phyloP scores from a whole-genome alignment of 1,284 basidiomycete species.

The Trametes polyzona region DNA sequence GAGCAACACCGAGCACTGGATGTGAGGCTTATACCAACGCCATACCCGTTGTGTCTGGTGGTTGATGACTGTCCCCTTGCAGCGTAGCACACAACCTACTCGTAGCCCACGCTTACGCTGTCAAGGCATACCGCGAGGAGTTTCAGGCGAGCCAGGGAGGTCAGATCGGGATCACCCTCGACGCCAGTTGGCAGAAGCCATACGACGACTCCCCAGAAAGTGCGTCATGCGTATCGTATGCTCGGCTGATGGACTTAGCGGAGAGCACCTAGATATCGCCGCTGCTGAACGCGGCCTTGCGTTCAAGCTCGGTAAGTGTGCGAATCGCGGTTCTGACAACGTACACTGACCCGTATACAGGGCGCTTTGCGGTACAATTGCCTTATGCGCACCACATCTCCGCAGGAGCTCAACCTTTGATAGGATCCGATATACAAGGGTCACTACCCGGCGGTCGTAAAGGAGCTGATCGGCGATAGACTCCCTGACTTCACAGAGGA shows the following conservation, averaged over 20 bases:
- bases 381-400: neutral
- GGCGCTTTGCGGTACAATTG: constrained; percentile 34
- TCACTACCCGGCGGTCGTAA: constrained; percentile 49
- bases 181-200: constrained; percentile 55
- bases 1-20: constrained; percentile 73
- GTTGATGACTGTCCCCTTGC: neutral
- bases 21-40: constrained; percentile 45
- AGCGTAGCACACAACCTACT: constrained; percentile 74
- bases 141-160: constrained; percentile 62
- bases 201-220: constrained; percentile 52
- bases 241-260: no score
- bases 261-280: constrained; percentile 41
- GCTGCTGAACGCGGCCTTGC: constrained; percentile 50
- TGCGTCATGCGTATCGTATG: constrained; percentile 25
- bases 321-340: neutral
- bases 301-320: constrained; percentile 36
- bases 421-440: constrained; percentile 56
- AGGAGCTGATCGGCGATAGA: constrained; percentile 48
- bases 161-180: constrained; percentile 69
- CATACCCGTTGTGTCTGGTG: neutral
- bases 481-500: constrained; percentile 53
- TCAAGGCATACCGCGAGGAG: constrained; percentile 64
- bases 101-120: constrained; percentile 70
- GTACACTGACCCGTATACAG: constrained; percentile 10
- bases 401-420: constrained; percentile 29